Base-by-base conservation (phyloP, 2,329 filamentous ascomycete genomes). In the Clonostachys rosea region DNA sequence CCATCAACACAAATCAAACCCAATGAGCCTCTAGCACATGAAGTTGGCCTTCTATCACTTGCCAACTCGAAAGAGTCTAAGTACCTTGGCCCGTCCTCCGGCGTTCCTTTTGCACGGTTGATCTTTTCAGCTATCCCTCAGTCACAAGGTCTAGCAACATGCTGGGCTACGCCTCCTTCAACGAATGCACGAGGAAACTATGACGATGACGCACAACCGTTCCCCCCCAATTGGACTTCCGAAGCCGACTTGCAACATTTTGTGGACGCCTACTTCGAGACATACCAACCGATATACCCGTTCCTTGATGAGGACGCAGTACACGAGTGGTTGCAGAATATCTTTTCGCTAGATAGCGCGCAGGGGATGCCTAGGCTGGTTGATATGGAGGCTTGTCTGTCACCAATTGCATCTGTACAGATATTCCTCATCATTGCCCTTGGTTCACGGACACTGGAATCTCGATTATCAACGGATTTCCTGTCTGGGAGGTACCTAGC, bases 51-150 rank as follows among this genome's bases (percentile, higher is more conserved):
- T 11, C 34, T 53, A 6, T 53, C 51, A 11, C 51, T 53, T 6
- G 47, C 47, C 6, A 53, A 51, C 42, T 51, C 47, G 13, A 53
- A 48, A 13, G 49, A 47, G 13, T 53, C 51, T 20, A 53, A 53
- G 39, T 50, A 51, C 13, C 47, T 53, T 5, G 51, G 51, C 4
- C 51, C 49, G 35, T 53, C 49, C n/a, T 53, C 49, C 2, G 51
- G 49, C 2, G 51, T 53, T 6, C 47, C 49, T 2, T 51, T 53
- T 18, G 49, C 49, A n/a, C 24, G 47, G 12, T 36, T 49, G 11
- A 53, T 53, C 39, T 53, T 53, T 13, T 49, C 51, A 5, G 47
- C 49, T 24, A 50, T 53, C 33, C 51, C 51, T 5, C 49, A 51
- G 30, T 53, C 51, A 3, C 51, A 51, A 34, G 49, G 51, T 4